Conservation (phyloP, 1,139 yeast species). For the Candida gigantensis region DNA sequence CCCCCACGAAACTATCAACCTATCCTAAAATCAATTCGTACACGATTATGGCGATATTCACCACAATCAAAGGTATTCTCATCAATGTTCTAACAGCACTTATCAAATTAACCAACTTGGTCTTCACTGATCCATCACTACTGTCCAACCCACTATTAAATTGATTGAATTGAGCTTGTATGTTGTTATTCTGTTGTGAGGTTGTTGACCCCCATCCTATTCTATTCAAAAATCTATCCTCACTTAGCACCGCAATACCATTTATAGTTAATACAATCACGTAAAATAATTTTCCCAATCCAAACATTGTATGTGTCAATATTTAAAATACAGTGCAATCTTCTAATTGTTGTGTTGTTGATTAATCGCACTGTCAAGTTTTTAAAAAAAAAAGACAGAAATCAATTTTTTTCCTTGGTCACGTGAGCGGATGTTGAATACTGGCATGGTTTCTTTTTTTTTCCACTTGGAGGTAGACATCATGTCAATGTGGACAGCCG, state of each 20-base stretch:
- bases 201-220: constrained; percentile 44
- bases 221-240: constrained; percentile 48
- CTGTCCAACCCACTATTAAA: constrained; percentile 25
- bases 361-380: no score
- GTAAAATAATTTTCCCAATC: constrained; percentile 46
- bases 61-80: constrained; percentile 45
- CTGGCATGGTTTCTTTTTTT: not conserved
- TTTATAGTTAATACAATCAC: constrained; percentile 42
- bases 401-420: no score
- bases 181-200: constrained; percentile 13
- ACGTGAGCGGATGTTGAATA: not conserved
- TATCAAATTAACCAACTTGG: constrained; percentile 42
- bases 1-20: not conserved
- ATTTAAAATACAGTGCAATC: no score
- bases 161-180: constrained; percentile 30
- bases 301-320: constrained; percentile 39
- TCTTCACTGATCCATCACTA: constrained; percentile 34
- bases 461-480: no score
- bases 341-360: not conserved
- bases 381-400: not conserved
- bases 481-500: no score
- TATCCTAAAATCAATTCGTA: constrained; percentile 48
- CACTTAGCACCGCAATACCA: constrained; percentile 50
- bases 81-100: constrained; percentile 49
- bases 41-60: constrained; percentile 40